phyloP scores from a whole-genome alignment of 176 grass and related monocot genomes.

The Cenchrus fungigraminus region DNA sequence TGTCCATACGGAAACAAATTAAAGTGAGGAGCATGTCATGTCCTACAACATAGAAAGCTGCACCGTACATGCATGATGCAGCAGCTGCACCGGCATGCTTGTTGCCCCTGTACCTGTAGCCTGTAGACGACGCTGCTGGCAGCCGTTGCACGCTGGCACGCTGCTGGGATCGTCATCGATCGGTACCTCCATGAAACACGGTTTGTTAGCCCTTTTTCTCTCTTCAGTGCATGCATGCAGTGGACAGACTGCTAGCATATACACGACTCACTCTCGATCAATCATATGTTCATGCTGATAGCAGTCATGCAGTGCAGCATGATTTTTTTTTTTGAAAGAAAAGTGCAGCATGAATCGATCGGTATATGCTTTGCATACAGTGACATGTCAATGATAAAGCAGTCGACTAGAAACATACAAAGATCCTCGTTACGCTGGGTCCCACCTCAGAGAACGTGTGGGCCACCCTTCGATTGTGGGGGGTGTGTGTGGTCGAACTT shows the following conservation, averaged over 20 bases:
- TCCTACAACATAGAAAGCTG: background rate
- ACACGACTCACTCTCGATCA: background rate
- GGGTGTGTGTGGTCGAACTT: background rate
- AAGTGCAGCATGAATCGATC: too few relatives aligned
- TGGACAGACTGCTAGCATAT: background rate
- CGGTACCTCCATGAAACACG: background rate
- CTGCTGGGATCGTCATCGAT: background rate
- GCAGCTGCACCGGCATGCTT: background rate
- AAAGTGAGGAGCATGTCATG: background rate
- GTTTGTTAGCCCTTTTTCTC: background rate
- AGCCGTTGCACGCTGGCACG: background rate
- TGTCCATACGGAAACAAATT: background rate
- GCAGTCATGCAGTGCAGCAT: background rate
- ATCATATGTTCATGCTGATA: background rate
- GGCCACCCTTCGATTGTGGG: background rate
- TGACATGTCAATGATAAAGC: conserved; percentile 30
- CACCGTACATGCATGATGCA: background rate
- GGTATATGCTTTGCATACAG: background rate
- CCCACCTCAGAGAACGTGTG: background rate
- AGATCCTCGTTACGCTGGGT: conserved; percentile 45
- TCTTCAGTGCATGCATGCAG: background rate
- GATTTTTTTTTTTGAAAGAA: too few relatives aligned
- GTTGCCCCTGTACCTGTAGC: background rate
- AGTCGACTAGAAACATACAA: conserved; percentile 44
- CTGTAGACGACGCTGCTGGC: too few relatives aligned